phyloP scores from a whole-genome alignment of 2,329 filamentous ascomycete species.

The Fonsecaea erecta region DNA sequence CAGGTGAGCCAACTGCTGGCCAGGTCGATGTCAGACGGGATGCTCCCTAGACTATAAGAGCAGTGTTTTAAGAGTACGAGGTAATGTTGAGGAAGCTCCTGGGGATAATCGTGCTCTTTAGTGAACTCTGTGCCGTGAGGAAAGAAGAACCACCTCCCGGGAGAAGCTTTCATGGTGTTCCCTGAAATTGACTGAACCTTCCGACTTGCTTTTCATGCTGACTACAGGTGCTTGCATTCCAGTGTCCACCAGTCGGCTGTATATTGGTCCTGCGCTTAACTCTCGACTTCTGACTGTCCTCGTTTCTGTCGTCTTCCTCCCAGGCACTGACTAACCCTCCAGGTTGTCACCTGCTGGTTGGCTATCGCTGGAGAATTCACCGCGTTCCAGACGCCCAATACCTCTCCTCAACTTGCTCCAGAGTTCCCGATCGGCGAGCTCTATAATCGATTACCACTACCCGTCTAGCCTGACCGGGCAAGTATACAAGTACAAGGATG shows the following conservation, averaged over 20 bases:
- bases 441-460: conserved; percentile 4
- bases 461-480: conserved; percentile 1
- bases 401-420: not conserved
- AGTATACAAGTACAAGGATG: not conserved
- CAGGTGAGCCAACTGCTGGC: not conserved
- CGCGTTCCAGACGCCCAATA: not conserved
- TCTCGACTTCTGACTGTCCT: not conserved
- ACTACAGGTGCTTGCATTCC: conserved; percentile 12
- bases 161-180: not conserved
- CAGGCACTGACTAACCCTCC: conserved; percentile 1
- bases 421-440: not conserved
- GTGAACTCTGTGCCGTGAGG: too few species aligned
- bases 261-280: not conserved
- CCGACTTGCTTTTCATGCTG: not conserved
- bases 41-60: not conserved
- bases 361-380: not conserved
- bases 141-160: not conserved
- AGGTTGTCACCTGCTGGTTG: conserved; percentile 9
- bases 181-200: not conserved
- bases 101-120: too few species aligned
- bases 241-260: not conserved
- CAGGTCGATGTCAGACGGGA: conserved; percentile 6
- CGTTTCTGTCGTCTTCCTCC: not conserved
- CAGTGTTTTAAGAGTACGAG: too few species aligned
- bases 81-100: too few species aligned